Conservation (phyloP, 352 stramenopile genomes). For the Phytopythium chamaehyphon region DNA sequence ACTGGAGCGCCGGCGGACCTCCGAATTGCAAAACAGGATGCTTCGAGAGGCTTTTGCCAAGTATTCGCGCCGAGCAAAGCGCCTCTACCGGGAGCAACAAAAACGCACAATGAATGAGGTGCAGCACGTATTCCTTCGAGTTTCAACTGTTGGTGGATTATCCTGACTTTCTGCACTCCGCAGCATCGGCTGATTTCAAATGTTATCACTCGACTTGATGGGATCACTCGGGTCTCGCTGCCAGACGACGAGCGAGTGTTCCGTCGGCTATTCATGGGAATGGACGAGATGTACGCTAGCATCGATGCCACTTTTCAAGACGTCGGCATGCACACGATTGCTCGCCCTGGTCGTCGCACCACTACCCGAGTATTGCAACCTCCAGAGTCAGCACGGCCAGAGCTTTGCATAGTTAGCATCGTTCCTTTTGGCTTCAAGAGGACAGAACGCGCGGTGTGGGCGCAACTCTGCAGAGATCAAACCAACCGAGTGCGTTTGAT, state of each 20-base stretch:
- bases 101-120: no score
- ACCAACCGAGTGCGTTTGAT: not conserved
- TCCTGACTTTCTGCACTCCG: no score
- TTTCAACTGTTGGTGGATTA: no score
- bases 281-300: not conserved
- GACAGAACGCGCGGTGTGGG: not conserved
- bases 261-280: not conserved
- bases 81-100: no score
- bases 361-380: not conserved
- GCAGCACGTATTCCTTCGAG: no score
- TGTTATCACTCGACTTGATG: no score
- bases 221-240: no score
- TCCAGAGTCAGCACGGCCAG: not conserved
- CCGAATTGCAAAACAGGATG: no score
- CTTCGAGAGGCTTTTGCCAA: no score
- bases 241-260: not conserved
- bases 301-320: not conserved
- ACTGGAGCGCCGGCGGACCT: no score
- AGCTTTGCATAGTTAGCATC: not conserved
- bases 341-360: not conserved
- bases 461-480: not conserved
- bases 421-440: not conserved
- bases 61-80: no score
- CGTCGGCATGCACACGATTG: not conserved
- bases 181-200: no score